phyloP scores from a whole-genome alignment of 1,284 basidiomycete genomes.

The Microbotryum violaceum region DNA sequence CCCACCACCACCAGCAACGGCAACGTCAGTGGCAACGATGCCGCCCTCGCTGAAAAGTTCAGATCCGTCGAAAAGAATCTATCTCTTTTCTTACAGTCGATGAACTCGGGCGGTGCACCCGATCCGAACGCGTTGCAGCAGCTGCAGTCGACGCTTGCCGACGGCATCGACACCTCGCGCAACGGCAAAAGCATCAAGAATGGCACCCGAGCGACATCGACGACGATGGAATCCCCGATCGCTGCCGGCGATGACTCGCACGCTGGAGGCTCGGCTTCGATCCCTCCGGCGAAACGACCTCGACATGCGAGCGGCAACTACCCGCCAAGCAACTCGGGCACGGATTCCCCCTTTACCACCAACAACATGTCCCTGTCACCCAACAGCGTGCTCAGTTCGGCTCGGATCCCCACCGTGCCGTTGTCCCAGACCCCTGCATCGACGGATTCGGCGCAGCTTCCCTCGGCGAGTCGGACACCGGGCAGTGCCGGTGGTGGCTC shows the following conservation, averaged over 20 bases:
- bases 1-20: neutral
- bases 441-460: neutral
- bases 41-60: slow-evolving; percentile 17
- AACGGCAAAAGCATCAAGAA: neutral
- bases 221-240: neutral
- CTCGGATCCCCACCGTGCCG: too few species aligned
- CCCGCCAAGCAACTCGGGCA: neutral
- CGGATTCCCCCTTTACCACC: neutral
- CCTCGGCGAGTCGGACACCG: neutral
- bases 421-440: too few species aligned
- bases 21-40: neutral
- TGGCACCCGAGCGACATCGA: neutral
- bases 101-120: slow-evolving; percentile 20
- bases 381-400: too few species aligned
- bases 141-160: slow-evolving; percentile 16
- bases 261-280: too few species aligned
- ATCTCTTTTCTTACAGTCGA: slow-evolving; percentile 17
- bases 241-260: too few species aligned
- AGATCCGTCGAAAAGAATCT: slow-evolving; percentile 17
- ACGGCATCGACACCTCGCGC: slow-evolving; percentile 1
- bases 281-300: too few species aligned
- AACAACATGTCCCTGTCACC: neutral
- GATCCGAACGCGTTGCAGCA: slow-evolving; percentile 9
- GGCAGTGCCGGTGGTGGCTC: slow-evolving; percentile 1
- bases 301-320: neutral